Evolutionary conservation across 805 yeast species (phyloP).

Genomic region (Wickerhamiella brachini): DNA sequence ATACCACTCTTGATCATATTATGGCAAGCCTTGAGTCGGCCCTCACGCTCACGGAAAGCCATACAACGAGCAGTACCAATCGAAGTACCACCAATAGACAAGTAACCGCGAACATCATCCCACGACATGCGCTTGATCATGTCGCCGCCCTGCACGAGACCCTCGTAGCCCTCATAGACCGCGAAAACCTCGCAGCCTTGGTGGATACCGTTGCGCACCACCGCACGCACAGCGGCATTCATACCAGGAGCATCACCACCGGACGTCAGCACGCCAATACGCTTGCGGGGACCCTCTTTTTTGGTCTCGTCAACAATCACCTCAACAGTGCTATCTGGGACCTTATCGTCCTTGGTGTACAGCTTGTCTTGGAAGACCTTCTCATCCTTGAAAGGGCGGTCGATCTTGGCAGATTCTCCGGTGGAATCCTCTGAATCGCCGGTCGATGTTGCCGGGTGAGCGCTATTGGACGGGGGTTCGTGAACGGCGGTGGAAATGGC

Average conservation of each 20-base stretch:
- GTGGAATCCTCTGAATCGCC: neutral
- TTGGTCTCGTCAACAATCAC: neutral
- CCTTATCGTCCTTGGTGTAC: neutral
- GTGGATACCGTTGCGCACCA: conserved; percentile 81
- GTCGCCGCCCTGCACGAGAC: conserved; percentile 77
- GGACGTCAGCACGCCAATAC: conserved; percentile 91
- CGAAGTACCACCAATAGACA: conserved; percentile 84
- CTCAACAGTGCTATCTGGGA: neutral
- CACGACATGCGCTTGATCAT: conserved; percentile 66
- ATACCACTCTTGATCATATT: conserved; percentile 79
- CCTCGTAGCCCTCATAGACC: conserved; percentile 88
- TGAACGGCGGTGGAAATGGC: neutral
- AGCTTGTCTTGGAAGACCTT: neutral
- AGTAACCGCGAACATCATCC: conserved; percentile 92
- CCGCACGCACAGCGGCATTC: conserved; percentile 93
- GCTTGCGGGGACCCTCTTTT: conserved; percentile 24
- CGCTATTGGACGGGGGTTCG: neutral
- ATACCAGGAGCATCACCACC: conserved; percentile 99
- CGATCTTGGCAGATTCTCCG: neutral
- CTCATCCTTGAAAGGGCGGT: neutral
- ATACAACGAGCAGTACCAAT: conserved; percentile 93
- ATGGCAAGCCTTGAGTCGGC: conserved; percentile 71
- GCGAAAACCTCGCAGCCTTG: conserved; percentile 85
- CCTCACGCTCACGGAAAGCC: conserved; percentile 74
- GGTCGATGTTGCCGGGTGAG: neutral